A percentile compares a stretch with the other conserved stretches of the same genome.
Conservation (phyloP, 1,284 basidiomycete species). For the Melampsora occidentalis region DNA sequence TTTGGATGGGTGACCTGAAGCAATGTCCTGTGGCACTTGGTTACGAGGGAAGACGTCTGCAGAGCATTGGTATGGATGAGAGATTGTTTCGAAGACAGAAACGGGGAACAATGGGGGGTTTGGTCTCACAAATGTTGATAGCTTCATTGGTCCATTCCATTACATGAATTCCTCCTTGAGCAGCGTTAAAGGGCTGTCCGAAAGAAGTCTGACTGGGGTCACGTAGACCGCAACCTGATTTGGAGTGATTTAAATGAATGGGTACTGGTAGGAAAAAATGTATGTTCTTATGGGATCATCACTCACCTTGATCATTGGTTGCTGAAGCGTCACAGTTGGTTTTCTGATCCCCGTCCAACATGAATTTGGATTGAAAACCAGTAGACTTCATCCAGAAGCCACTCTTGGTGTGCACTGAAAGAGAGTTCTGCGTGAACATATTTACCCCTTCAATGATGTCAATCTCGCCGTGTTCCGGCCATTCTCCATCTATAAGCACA, state of each 20-base stretch:
- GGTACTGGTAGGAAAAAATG: background rate
- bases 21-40: background rate
- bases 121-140: conserved; percentile 35
- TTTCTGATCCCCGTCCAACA: background rate
- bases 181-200: conserved; percentile 45
- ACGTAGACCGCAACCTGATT: background rate
- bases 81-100: background rate
- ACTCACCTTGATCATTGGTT: conserved; percentile 16
- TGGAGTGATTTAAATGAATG: background rate
- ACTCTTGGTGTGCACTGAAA: background rate
- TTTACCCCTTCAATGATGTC: conserved; percentile 72
- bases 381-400: background rate
- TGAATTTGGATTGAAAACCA: conserved; percentile 4
- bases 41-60: background rate
- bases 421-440: conserved; percentile 46
- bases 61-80: background rate
- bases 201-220: conserved; percentile 46
- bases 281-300: too few relatives aligned
- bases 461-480: conserved; percentile 70
- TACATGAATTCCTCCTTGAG: conserved; percentile 47
- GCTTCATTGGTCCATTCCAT: conserved; percentile 47
- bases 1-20: background rate
- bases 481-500: conserved; percentile 58
- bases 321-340: background rate
- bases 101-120: too few relatives aligned